Percentiles rank a stretch among this genome's conserved stretches.
These are phyloP conservation scores for Yamadazyma aaseri DNA, from an alignment of 1,139 yeast species.

Conservation along the genomic window DNA sequence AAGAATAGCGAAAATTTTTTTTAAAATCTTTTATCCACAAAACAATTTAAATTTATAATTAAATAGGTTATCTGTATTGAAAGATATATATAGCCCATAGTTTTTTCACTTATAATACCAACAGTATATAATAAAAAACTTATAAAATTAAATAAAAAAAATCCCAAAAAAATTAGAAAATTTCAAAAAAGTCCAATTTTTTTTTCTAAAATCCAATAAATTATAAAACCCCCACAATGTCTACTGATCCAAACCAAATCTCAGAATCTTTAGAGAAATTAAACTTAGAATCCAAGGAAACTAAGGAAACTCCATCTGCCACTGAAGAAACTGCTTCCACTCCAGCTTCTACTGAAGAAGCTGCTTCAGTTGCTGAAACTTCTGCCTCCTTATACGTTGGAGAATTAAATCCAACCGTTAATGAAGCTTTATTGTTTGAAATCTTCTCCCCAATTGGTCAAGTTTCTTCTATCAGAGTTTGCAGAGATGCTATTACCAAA, in stretches of 20 bases:
- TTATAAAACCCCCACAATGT: slow-evolving; percentile 31
- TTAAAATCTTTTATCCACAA: slow-evolving; percentile 4
- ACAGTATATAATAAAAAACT: slow-evolving; percentile 3
- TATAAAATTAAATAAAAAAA: slow-evolving; percentile 8
- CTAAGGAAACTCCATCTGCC: slow-evolving; percentile 26
- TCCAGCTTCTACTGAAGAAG: slow-evolving; percentile 23
- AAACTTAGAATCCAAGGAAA: slow-evolving; percentile 47
- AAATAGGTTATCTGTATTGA: slow-evolving; percentile 3
- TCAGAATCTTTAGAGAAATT: slow-evolving; percentile 59
- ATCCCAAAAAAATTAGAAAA: slow-evolving; percentile 12
- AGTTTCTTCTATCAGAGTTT: slow-evolving; percentile 95
- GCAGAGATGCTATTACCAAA: slow-evolving; percentile 98
- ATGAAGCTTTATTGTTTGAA: slow-evolving; percentile 94
- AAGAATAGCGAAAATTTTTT: slow-evolving; percentile 5
- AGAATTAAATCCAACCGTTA: slow-evolving; percentile 89
- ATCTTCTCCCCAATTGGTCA: slow-evolving; percentile 94
- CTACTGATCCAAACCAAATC: slow-evolving; percentile 41
- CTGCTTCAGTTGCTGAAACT: slow-evolving; percentile 41
- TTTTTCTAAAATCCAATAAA: slow-evolving; percentile 6
- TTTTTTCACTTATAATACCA: slow-evolving; percentile 2
- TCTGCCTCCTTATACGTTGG: slow-evolving; percentile 96
- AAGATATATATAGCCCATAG: slow-evolving; percentile 4
- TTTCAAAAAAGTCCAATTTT: slow-evolving; percentile 8
- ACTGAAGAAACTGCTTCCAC: slow-evolving; percentile 5
- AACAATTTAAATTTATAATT: slow-evolving; percentile 2